Base-by-base conservation (phyloP, 2,329 filamentous ascomycete genomes). In the Epicoccum sorghinum region DNA sequence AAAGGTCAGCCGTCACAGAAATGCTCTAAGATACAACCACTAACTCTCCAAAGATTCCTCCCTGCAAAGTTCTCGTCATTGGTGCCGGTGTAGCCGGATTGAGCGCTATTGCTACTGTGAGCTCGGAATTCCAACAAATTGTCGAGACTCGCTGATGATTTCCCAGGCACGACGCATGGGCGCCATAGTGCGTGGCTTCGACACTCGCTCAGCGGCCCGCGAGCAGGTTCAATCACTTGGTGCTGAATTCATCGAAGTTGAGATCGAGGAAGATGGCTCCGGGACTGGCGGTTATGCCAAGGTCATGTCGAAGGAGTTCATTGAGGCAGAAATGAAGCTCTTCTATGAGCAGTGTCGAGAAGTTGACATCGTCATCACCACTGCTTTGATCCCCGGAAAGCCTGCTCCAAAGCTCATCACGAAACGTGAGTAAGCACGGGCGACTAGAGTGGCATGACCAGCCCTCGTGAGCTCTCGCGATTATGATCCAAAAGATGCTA, bases 251-350 rank as follows among this genome's bases (percentile, higher is more conserved):
- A 85, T 96, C 62, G 90, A 96, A 74, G 91, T 96, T 22, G 88
- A 91, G 12, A 81, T 96, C 22, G 74, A 93, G 62, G 92, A 96
- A 75, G 91, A 95, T 56, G 92, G 92, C 2, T 86, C 89, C 10
- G 91, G 91, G 2, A 86, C 89, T 7, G 91, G 92, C 25, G 92
- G 92, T 13, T 96, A 96, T 68, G 91, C 90, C 47, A 96, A 96
- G 69, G 90, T 93, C 69, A 96, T 96, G 91, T 95, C 90, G 49
- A 92, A 93, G 68, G 91, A 93, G 62, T 96, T 96, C 68, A 91
- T 95, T 71, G 90, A 91, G 57, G 91, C 91, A 5, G 91, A 96
- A 73, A 96, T 96, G 91, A 93, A 90, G 73, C 82, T 96, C 0
- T 96, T 96, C 76, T 86, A 90, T 71, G 89, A 95, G 63, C 92